Base-by-base conservation (phyloP, 2,329 filamentous ascomycete genomes). In the Penicillium sp. region DNA sequence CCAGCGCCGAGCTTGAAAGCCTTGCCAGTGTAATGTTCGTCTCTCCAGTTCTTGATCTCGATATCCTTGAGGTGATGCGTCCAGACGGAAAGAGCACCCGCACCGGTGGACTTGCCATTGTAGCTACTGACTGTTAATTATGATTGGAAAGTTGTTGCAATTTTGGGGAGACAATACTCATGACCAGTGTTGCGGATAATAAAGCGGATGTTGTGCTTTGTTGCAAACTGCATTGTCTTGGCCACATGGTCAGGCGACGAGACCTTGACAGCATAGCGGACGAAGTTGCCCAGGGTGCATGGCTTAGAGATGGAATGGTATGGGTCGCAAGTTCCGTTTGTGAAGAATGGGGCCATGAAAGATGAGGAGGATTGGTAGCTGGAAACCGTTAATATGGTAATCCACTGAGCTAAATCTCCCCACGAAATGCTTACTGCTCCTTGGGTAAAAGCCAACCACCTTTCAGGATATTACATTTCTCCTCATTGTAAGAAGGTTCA, bases 331-430 rank as follows among this genome's bases (percentile, higher is more conserved):
- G 68, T 75, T 19, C 61, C 63, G 53, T 79, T 75, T 35, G 52
- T 67, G 55, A 70, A 76, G 62, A 59, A 76, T 37, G 75, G 72
- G 2, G 72, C 71, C 75, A 77, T 77, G 19, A 76, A 52, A 0
- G 74, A 77, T 1, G 72, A 74, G 2, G 76, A 71, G 7, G 64
- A 87, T 62, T 86, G 87, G 5, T 89, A 91, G 74, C 84, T 81
- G 33, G 72, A 70, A 37, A 76, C 70, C 0, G 81, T 52, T 7
- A 33, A 35, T 24, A 22, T 24, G 16, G 19, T 75, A 7, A 65
- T 29, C 59, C 3, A 67, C 63, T 26, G 26, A 5, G 26, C 26
- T 26, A 7, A 26, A 8, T 8, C 84, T 82, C 86, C 35, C 65
- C 63, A 2, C 69, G 63, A 50, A 1, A 82, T 64, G 1, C 67